Base-by-base conservation (phyloP, 75 land plant species). In the Gnetum montanum region DNA sequence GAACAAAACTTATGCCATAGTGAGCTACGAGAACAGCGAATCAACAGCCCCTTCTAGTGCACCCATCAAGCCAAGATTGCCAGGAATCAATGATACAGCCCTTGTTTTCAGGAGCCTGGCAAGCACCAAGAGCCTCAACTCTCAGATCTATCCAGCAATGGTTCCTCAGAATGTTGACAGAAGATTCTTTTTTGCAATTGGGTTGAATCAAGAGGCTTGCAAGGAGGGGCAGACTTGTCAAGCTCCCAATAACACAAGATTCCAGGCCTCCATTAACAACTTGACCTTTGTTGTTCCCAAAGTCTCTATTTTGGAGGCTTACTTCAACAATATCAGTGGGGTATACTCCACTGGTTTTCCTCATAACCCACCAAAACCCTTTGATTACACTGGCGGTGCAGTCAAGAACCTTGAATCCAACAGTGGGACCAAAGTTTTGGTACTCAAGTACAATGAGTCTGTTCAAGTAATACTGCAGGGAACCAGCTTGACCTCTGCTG, bases 371-470 rank as follows among this genome's bases (percentile, higher is more conserved):
- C 61, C 51, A 12, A 37, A n/a, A 3, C 26, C 57, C 4, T 69
- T 59, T 46, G 40, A 68, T 31, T 77, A 59, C 37, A 72, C 76
- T 8, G 57, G 63, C 3, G 57, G 58, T 16, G 5, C 54, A 19
- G 7, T 63, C 1, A 4, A 13, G 19, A 57, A 62, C 47, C 18
- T 70, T 59, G 18, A 49, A 34, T 43, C 63, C 6, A 4, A 45
- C n/a, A 43, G 24, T 22, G 89, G 74, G 41, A 88, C 88, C 6
- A 62, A 60, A 49, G 77, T 77, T 4, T 24, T 36, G 28, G 50
- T 51, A 29, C 49, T 73, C 20, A 35, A 48, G 23, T 73, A 45
- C 61, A 55, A 68, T 23, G 27, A 73, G 33, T 63, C 45, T 50
- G 61, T 70, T 31, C 62, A 70, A 30, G 24, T 70, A 18, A 46